Conservation (phyloP, 2,329 filamentous ascomycete species). For the Penicillium occitanis region DNA sequence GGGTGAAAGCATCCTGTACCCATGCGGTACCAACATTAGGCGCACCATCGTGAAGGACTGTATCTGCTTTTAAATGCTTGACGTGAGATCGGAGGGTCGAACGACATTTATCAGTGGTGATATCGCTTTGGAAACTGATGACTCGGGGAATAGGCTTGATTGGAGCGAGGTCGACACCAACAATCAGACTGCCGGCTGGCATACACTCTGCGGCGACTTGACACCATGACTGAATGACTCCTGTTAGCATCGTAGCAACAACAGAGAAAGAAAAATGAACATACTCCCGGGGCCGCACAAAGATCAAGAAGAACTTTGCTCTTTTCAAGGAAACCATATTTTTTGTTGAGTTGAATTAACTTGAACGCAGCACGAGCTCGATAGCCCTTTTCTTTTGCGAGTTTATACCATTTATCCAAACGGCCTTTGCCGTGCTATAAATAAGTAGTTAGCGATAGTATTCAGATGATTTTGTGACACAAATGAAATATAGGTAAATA, state of each 20-base stretch:
- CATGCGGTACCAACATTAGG: constrained; percentile 97
- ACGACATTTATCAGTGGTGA: constrained; percentile 94
- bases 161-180: constrained; percentile 89
- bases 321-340: constrained; percentile 96
- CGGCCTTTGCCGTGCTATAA: constrained; percentile 85
- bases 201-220: constrained; percentile 95
- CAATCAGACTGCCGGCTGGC: constrained; percentile 83
- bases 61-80: constrained; percentile 95
- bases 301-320: constrained; percentile 96
- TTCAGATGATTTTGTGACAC: not conserved
- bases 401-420: constrained; percentile 98
- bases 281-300: constrained; percentile 88
- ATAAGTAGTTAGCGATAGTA: constrained; percentile 28
- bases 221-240: constrained; percentile 71
- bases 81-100: constrained; percentile 84
- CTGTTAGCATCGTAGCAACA: constrained; percentile 25
- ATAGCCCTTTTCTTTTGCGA: constrained; percentile 98
- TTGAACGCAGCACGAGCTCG: constrained; percentile 96
- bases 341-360: constrained; percentile 96
- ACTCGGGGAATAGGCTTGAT: constrained; percentile 94
- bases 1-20: constrained; percentile 97
- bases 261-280: constrained; percentile 33
- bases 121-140: constrained; percentile 96
- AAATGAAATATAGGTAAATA: constrained; percentile 27
- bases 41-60: constrained; percentile 92